A percentile compares a stretch with the other conserved stretches of the same genome.
Conservation (phyloP, 2,329 filamentous ascomycete genomes). For the Claviceps digitariae region DNA sequence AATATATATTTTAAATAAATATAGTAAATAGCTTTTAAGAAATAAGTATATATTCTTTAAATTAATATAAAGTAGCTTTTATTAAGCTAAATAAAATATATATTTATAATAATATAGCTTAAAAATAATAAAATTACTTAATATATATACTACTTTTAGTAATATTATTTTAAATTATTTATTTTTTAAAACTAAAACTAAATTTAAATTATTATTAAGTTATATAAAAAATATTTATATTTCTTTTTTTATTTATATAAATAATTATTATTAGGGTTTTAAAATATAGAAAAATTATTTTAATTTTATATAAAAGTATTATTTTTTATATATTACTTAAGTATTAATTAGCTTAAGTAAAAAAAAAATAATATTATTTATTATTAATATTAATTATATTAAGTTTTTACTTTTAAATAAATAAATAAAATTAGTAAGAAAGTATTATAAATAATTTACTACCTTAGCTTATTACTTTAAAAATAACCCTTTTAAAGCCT, state of each 20-base stretch:
- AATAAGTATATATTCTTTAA: not conserved
- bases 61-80: not conserved
- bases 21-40: not conserved
- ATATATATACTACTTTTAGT: not conserved
- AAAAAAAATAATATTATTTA: not conserved
- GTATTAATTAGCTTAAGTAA: not conserved
- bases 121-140: not conserved
- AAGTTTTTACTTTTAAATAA: not conserved
- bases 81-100: not conserved
- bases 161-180: not conserved
- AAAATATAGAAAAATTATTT: not conserved
- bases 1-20: not conserved
- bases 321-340: not conserved
- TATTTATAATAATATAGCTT: not conserved
- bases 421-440: not conserved
- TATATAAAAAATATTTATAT: not conserved
- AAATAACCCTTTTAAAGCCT: fast-evolving
- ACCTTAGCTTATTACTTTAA: not conserved
- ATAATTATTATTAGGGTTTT: not conserved
- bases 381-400: not conserved
- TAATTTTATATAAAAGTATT: not conserved
- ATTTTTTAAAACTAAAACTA: not conserved
- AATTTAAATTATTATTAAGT: not conserved
- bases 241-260: not conserved
- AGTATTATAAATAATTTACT: not conserved